phyloP scores from a whole-genome alignment of 2,329 filamentous ascomycete species.

The Ceratocystis lukuohia region DNA sequence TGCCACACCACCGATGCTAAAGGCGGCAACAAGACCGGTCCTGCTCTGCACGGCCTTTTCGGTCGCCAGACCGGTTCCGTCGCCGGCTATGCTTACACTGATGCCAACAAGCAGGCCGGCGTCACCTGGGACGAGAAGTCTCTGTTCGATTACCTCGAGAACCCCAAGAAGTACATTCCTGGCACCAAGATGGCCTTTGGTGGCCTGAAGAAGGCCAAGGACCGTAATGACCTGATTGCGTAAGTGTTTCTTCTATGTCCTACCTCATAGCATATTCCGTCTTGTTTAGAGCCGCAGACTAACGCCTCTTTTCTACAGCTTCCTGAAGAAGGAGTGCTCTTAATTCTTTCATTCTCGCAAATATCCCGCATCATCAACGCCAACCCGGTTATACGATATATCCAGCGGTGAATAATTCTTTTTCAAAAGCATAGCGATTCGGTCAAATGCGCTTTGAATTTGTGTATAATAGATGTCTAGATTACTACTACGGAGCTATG shows the following conservation, averaged over 20 bases:
- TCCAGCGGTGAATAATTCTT: conserved; percentile 11
- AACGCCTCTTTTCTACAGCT: conserved; percentile 10
- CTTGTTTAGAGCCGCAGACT: background rate
- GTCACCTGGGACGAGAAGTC: conserved; percentile 76
- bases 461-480: conserved; percentile 21
- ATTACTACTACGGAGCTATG: conserved; percentile 17
- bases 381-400: background rate
- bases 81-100: conserved; percentile 91
- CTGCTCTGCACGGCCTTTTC: conserved; percentile 92
- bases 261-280: background rate
- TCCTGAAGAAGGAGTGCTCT: conserved; percentile 19
- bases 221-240: conserved; percentile 97
- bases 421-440: conserved; percentile 2
- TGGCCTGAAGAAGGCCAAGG: conserved; percentile 99
- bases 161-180: conserved; percentile 99
- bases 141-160: conserved; percentile 97
- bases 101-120: conserved; percentile 97
- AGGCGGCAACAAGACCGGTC: conserved; percentile 96
- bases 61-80: conserved; percentile 88
- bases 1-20: conserved; percentile 91
- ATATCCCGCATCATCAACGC: background rate
- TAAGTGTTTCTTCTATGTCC: conserved; percentile 38
- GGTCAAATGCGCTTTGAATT: conserved; percentile 10
- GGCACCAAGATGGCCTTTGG: conserved; percentile 99
- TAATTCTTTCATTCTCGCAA: conserved; percentile 1